These are phyloP conservation scores for Candida piceae DNA, from an alignment of 805 yeast genomes.

Conservation along the genomic window DNA sequence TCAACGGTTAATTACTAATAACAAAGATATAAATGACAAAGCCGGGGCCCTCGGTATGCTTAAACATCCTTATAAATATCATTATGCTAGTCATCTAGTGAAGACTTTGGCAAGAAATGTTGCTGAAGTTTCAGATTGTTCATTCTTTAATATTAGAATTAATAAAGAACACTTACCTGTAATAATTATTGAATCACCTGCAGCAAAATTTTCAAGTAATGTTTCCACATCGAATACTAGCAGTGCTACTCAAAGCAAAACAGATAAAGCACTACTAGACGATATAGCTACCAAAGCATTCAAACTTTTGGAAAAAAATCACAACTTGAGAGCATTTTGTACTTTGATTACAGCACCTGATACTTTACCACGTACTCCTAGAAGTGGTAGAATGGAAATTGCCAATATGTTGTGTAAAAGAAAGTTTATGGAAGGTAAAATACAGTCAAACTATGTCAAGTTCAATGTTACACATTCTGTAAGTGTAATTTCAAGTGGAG, in stretches of 20 bases:
- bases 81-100: slow-evolving; percentile 82
- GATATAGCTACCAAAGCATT: slow-evolving; percentile 44
- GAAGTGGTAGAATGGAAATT: slow-evolving; percentile 85
- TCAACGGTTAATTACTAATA: slow-evolving; percentile 30
- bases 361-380: slow-evolving; percentile 73
- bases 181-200: slow-evolving; percentile 63
- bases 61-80: slow-evolving; percentile 45
- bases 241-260: slow-evolving; percentile 1
- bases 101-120: slow-evolving; percentile 80
- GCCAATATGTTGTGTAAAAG: slow-evolving; percentile 85
- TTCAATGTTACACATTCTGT: slow-evolving; percentile 65
- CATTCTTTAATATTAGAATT: slow-evolving; percentile 80
- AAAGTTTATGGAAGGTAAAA: slow-evolving; percentile 70
- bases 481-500: slow-evolving; percentile 65
- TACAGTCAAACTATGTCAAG: slow-evolving; percentile 76
- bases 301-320: slow-evolving; percentile 46
- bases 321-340: slow-evolving; percentile 75
- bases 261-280: slow-evolving; percentile 39
- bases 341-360: slow-evolving; percentile 76
- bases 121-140: slow-evolving; percentile 78
- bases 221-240: background rate
- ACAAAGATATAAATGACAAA: slow-evolving; percentile 2
- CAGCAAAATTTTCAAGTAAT: slow-evolving; percentile 10
- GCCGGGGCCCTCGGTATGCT: slow-evolving; percentile 1
- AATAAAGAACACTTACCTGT: slow-evolving; percentile 82